Percentiles rank a stretch among this genome's conserved stretches.
Evolutionary conservation across 2,329 filamentous ascomycete genomes (phyloP).

Genomic region (Talaromyces funiculosus): DNA sequence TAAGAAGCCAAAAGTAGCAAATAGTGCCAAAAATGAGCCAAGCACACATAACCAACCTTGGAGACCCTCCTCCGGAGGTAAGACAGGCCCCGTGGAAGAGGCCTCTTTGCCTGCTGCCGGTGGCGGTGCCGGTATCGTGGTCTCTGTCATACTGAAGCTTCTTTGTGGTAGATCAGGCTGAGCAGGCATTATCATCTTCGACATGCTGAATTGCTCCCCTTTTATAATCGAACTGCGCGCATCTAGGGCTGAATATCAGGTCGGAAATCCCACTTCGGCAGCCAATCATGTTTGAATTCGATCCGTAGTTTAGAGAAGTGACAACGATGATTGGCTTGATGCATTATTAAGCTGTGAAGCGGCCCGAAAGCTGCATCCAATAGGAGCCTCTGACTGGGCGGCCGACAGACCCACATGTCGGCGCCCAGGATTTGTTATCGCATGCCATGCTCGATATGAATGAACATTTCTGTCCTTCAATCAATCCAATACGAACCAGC

Average conservation of each 20-base stretch:
- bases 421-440: neutral
- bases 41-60: conserved; percentile 30
- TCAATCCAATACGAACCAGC: neutral
- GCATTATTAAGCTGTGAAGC: neutral
- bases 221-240: neutral
- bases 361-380: neutral
- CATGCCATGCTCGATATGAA: neutral
- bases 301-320: neutral
- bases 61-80: conserved; percentile 28
- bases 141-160: neutral
- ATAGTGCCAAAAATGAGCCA: conserved; percentile 26
- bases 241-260: neutral
- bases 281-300: neutral
- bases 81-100: conserved; percentile 27
- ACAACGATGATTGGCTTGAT: neutral
- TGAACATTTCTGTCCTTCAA: neutral
- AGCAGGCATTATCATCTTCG: neutral
- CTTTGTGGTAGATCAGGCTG: too few relatives aligned
- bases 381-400: neutral
- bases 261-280: neutral
- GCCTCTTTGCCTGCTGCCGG: neutral
- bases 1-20: conserved; percentile 25
- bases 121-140: neutral
- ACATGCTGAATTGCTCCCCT: neutral
- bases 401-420: neutral